Conservation (phyloP, 1,139 yeast genomes). For the Candida labiduridarum region DNA sequence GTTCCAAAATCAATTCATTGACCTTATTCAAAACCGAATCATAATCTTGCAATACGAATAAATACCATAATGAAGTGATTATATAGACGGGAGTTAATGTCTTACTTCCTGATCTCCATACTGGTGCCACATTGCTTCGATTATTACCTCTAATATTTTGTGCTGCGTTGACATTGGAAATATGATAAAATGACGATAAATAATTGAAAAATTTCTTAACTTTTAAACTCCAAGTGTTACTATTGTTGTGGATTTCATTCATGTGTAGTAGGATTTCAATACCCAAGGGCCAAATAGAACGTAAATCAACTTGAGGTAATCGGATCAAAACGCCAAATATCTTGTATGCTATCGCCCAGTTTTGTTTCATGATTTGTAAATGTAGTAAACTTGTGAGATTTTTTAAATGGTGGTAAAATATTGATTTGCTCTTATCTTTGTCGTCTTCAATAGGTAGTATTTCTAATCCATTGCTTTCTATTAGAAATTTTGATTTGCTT, state of each 20-base stretch:
- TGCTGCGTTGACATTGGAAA: constrained; percentile 14
- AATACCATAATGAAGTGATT: constrained; percentile 39
- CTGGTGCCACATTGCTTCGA: constrained; percentile 30
- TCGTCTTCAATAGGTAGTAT: constrained; percentile 23
- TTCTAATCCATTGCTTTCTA: constrained; percentile 35
- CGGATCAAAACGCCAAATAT: constrained; percentile 53
- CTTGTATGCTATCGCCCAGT: constrained; percentile 59
- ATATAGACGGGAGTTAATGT: constrained; percentile 41
- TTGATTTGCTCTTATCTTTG: constrained; percentile 10
- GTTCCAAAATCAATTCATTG: constrained; percentile 43
- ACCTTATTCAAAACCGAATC: constrained; percentile 30
- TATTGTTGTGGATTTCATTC: neutral
- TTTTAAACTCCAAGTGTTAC: constrained; percentile 13
- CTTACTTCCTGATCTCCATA: constrained; percentile 42
- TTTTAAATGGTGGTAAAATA: constrained; percentile 28
- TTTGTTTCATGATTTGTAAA: constrained; percentile 39
- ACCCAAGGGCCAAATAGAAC: constrained; percentile 64
- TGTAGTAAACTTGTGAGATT: constrained; percentile 39
- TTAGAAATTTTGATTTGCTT: constrained; percentile 26
- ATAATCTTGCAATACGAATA: constrained; percentile 30
- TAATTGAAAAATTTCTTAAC: constrained; percentile 40
- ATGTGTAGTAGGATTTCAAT: constrained; percentile 32
- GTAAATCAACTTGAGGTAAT: constrained; percentile 50
- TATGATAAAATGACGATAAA: constrained; percentile 32
- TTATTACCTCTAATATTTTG: constrained; percentile 9